Percentiles rank a stretch among this genome's conserved stretches.
Evolutionary conservation across 2,329 filamentous ascomycete genomes (phyloP).

Genomic region (Tolypocladium guangdongense): DNA sequence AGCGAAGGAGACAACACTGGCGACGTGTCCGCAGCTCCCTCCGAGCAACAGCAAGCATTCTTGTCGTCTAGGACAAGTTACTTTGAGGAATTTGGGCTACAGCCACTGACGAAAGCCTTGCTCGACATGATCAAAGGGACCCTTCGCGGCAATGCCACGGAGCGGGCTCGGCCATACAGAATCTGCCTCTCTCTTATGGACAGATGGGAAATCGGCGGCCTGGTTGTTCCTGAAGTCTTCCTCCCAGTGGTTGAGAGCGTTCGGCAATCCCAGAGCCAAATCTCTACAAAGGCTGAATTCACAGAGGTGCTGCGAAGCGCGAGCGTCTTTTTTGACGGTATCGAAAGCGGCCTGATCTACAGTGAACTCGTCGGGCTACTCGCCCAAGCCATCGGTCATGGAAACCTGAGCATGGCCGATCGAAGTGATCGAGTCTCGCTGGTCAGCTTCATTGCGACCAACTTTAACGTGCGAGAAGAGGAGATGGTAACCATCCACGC

Average conservation of each 20-base stretch:
- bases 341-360: conserved; percentile 90
- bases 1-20: conserved; percentile 35
- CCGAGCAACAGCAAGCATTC: conserved; percentile 32
- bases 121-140: conserved; percentile 58
- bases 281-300: conserved; percentile 58
- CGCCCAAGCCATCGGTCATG: conserved; percentile 43
- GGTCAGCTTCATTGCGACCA: conserved; percentile 68
- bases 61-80: conserved; percentile 59
- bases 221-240: conserved; percentile 82
- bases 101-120: conserved; percentile 62
- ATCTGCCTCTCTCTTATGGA: conserved; percentile 96
- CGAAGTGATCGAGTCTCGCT: conserved; percentile 57
- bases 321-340: conserved; percentile 92
- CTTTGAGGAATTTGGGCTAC: conserved; percentile 70
- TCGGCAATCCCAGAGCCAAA: conserved; percentile 57
- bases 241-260: conserved; percentile 75
- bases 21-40: conserved; percentile 32
- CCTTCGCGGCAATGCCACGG: conserved; percentile 28
- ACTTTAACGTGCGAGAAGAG: conserved; percentile 92
- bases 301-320: conserved; percentile 85
- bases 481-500: conserved; percentile 88
- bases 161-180: conserved; percentile 75
- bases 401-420: conserved; percentile 30
- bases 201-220: conserved; percentile 89
- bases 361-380: conserved; percentile 65